phyloP scores from a whole-genome alignment of 2,329 filamentous ascomycete species.

The Bipolaris bicolor region DNA sequence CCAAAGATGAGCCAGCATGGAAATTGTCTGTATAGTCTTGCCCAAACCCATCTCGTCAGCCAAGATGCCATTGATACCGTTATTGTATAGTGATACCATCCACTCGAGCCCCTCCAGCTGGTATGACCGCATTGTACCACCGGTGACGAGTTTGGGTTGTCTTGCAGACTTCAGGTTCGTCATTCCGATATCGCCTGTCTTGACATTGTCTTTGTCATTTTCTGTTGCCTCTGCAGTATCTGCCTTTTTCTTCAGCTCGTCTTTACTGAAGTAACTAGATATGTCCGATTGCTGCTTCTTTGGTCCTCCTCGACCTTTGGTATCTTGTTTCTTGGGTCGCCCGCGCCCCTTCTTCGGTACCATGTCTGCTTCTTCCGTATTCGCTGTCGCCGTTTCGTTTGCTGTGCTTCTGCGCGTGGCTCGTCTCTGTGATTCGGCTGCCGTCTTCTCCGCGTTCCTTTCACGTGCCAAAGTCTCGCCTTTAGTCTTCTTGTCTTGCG shows the following conservation, averaged over 20 bases:
- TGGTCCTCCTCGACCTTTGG: constrained; percentile 43
- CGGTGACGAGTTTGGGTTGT: constrained; percentile 83
- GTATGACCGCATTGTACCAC: constrained; percentile 91
- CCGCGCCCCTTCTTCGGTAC: constrained; percentile 41
- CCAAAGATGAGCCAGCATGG: constrained; percentile 82
- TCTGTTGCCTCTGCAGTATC: constrained; percentile 64
- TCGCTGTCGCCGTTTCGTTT: constrained; percentile 15
- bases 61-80: constrained; percentile 88
- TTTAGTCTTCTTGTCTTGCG: constrained; percentile 53
- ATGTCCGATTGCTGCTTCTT: constrained; percentile 57
- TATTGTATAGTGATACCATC: constrained; percentile 83
- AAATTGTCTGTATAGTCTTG: constrained; percentile 91
- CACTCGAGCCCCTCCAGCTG: constrained; percentile 94
- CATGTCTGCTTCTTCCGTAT: constrained; percentile 28
- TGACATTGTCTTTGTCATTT: constrained; percentile 63
- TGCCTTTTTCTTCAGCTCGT: constrained; percentile 60
- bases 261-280: constrained; percentile 66
- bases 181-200: constrained; percentile 66
- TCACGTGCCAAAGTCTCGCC: constrained; percentile 55
- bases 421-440: constrained; percentile 54
- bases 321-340: constrained; percentile 47
- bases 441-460: constrained; percentile 55
- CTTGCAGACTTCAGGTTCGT: constrained; percentile 78
- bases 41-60: constrained; percentile 95
- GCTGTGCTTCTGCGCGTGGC: constrained; percentile 51